A percentile compares a stretch with the other conserved stretches of the same genome.
These are phyloP conservation scores for Mycena latifolia DNA, from an alignment of 768 basidiomycete genomes.

Conservation along the genomic window DNA sequence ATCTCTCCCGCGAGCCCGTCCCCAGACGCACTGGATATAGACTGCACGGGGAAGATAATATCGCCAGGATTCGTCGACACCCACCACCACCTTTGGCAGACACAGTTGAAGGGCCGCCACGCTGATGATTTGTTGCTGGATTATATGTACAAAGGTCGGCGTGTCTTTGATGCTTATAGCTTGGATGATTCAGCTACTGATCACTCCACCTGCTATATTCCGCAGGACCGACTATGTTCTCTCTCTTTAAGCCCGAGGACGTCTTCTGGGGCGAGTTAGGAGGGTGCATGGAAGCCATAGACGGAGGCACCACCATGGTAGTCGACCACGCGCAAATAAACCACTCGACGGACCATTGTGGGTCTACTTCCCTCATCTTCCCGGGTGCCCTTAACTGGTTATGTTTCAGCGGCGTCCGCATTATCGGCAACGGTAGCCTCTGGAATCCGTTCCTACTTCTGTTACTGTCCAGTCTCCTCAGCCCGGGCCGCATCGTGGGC, in stretches of 20 bases:
- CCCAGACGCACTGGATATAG: not conserved
- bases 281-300: conserved; percentile 30
- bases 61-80: too few relatives aligned
- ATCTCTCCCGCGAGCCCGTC: conserved; percentile 4
- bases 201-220: not conserved
- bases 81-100: conserved; percentile 35
- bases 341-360: conserved; percentile 26
- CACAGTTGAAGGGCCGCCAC: conserved; percentile 33
- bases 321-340: conserved; percentile 35
- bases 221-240: conserved; percentile 5
- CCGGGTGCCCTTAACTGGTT: too few relatives aligned
- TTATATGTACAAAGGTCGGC: conserved; percentile 29
- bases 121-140: conserved; percentile 27
- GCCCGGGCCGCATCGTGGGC: conserved; percentile 7
- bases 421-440: conserved; percentile 24
- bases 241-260: conserved; percentile 27
- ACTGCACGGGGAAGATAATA: conserved; percentile 33
- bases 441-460: conserved; percentile 34
- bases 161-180: too few relatives aligned
- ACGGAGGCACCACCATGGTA: conserved; percentile 27
- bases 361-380: too few relatives aligned
- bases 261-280: conserved; percentile 33
- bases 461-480: conserved; percentile 14
- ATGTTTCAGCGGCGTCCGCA: conserved; percentile 16
- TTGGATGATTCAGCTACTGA: not conserved